Base-by-base conservation (phyloP, 305 asterid genomes). In the Withania somnifera region DNA sequence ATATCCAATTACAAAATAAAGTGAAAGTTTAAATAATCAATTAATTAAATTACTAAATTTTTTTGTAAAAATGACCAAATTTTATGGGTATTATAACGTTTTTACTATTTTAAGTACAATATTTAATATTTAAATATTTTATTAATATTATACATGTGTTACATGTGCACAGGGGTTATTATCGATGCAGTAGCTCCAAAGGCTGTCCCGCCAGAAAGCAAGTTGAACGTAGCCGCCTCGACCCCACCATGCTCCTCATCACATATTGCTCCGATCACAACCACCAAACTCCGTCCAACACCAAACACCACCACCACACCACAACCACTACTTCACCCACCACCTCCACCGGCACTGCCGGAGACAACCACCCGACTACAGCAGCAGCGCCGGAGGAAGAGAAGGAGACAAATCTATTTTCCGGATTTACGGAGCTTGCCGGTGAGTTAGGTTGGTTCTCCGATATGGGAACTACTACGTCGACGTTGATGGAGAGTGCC, bases 151-250 rank as follows among this genome's bases (percentile, higher is more conserved):
- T n/a, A n/a, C 86, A 80, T 82, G 86, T 81, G 58, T 85, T 83
- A 86, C 85, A 85, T 88, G 86, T 51, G 80, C 91, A n/a, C n/a
- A 94, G 98, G 85, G 98, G 93, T 84, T 94, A 94, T 83, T 94
- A 94, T 85, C 83, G 96, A 79, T 94, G 98, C 66, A 94, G 98
- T 85, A 91, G 96, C 83, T 90, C 97, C 36, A 94, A 91, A 86
- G 97, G 97, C 0, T 94, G 98, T 84, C 95, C 97, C 7, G 93
- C 96, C 9, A 94, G 94, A 86, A 94, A 94, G 85, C 98, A 94
- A 90, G 98, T 94, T 3, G 98, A 94, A 82, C 86, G 97, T 79
- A 91, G 93, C 89, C 92, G 89, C 86, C 90, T 84, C 30, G 94
- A 94, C 88, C 97, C 97, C 87, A 90, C 97, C 89, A 86, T 82